Conservation (phyloP, 768 basidiomycete species). For the Lactarius sanguifluus region DNA sequence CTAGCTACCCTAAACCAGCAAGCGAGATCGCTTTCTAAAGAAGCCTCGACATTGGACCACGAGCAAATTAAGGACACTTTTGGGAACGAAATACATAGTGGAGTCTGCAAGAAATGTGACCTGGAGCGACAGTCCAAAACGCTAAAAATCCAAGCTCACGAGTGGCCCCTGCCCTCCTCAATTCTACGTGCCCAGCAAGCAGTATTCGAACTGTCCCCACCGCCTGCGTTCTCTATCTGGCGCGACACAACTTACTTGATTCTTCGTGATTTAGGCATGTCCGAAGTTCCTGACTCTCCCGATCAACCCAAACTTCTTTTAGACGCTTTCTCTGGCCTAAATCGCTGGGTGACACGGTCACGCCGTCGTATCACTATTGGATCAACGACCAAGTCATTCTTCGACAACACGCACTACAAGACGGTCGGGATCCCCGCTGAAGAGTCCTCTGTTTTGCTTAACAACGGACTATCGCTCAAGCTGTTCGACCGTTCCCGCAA, state of each 20-base stretch:
- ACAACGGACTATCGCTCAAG: slow-evolving; percentile 15
- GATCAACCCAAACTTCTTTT: background rate
- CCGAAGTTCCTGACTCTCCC: background rate
- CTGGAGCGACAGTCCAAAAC: background rate
- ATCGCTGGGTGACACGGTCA: background rate
- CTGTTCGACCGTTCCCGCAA: slow-evolving; percentile 8
- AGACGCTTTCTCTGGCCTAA: slow-evolving; percentile 15
- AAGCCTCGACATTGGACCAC: slow-evolving; percentile 2
- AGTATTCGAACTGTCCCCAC: slow-evolving; percentile 21
- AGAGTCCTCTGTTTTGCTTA: slow-evolving; percentile 4
- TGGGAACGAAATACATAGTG: background rate
- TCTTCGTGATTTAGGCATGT: slow-evolving; percentile 15
- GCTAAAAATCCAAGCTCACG: slow-evolving; percentile 11
- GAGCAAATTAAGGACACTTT: background rate
- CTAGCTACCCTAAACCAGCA: background rate
- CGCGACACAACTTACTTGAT: slow-evolving; percentile 15
- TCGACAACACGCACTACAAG: slow-evolving; percentile 14
- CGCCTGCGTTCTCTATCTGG: slow-evolving; percentile 20
- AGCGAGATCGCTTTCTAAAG: background rate
- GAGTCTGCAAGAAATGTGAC: slow-evolving; percentile 6
- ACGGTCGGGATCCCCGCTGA: background rate
- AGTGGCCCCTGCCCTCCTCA: slow-evolving; percentile 20
- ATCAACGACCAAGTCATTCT: slow-evolving; percentile 17
- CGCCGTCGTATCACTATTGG: slow-evolving; percentile 13
- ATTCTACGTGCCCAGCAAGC: background rate